Evolutionary conservation across 2,329 filamentous ascomycete species (phyloP).

Genomic region (Verticillium alfalfae): DNA sequence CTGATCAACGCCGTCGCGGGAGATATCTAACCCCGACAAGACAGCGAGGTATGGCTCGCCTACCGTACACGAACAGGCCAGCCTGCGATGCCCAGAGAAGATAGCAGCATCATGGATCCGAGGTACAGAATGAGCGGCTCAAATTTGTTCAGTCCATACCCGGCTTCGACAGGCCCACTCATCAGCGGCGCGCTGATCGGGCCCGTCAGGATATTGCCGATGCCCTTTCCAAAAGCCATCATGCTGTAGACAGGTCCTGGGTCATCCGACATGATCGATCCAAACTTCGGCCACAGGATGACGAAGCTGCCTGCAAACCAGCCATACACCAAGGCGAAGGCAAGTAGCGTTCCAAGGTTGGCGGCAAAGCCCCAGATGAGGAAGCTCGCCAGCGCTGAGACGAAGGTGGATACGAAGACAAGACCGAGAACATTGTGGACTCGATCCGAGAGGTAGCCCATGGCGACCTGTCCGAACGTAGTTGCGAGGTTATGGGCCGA

Average conservation of each 20-base stretch:
- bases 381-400: conserved; percentile 42
- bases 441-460: conserved; percentile 40
- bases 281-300: conserved; percentile 19
- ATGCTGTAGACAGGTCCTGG: conserved; percentile 17
- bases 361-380: conserved; percentile 49
- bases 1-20: too few species aligned
- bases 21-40: neutral
- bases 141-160: conserved; percentile 7
- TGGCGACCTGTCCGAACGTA: conserved; percentile 36
- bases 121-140: conserved; percentile 7
- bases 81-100: conserved; percentile 5
- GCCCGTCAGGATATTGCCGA: conserved; percentile 19
- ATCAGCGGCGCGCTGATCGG: conserved; percentile 17
- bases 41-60: neutral
- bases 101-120: conserved; percentile 8
- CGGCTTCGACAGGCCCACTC: conserved; percentile 4
- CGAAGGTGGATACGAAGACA: conserved; percentile 31
- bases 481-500: conserved; percentile 41
- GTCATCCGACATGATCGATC: conserved; percentile 18
- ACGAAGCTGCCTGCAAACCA: conserved; percentile 44
- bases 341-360: conserved; percentile 33
- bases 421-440: conserved; percentile 40
- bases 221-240: conserved; percentile 21
- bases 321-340: conserved; percentile 50
- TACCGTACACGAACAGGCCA: conserved; percentile 5